These are phyloP conservation scores for Melastoma candidum DNA, from an alignment of 441 rosid genomes.

Conservation along the genomic window DNA sequence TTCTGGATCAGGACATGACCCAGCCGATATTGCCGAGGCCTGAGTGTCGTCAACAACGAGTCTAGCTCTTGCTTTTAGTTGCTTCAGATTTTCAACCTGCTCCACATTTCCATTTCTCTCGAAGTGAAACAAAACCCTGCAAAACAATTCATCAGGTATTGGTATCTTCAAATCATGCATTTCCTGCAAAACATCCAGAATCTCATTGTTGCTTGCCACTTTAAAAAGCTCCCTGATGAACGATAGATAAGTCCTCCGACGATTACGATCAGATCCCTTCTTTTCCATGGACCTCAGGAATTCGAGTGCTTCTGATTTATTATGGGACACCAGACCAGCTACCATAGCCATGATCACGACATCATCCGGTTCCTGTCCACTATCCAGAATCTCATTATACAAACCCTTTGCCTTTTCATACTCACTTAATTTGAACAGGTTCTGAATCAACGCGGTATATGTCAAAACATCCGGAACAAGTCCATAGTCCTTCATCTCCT, in stretches of 20 bases:
- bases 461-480: slow-evolving; percentile 36
- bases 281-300: slow-evolving; percentile 44
- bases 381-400: slow-evolving; percentile 56
- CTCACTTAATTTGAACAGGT: slow-evolving; percentile 38
- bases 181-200: slow-evolving; percentile 38
- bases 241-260: slow-evolving; percentile 40
- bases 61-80: slow-evolving; percentile 29
- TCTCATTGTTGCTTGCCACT: slow-evolving; percentile 43
- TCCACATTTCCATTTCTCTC: slow-evolving; percentile 48
- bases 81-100: slow-evolving; percentile 37
- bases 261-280: slow-evolving; percentile 40
- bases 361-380: slow-evolving; percentile 43
- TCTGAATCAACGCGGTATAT: slow-evolving; percentile 60
- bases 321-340: slow-evolving; percentile 49
- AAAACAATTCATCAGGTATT: slow-evolving; percentile 36
- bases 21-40: slow-evolving; percentile 11
- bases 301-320: slow-evolving; percentile 60
- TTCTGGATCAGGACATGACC: slow-evolving; percentile 13
- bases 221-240: slow-evolving; percentile 61
- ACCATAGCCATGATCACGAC: slow-evolving; percentile 54
- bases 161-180: slow-evolving; percentile 42
- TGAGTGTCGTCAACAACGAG: slow-evolving; percentile 7
- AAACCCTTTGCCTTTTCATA: slow-evolving; percentile 45
- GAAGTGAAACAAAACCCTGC: slow-evolving; percentile 45
- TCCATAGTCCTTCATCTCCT: slow-evolving; percentile 46